Evolutionary conservation across 257 asterid genomes (phyloP).

Genomic region (Fraxinus pennsylvanica): DNA sequence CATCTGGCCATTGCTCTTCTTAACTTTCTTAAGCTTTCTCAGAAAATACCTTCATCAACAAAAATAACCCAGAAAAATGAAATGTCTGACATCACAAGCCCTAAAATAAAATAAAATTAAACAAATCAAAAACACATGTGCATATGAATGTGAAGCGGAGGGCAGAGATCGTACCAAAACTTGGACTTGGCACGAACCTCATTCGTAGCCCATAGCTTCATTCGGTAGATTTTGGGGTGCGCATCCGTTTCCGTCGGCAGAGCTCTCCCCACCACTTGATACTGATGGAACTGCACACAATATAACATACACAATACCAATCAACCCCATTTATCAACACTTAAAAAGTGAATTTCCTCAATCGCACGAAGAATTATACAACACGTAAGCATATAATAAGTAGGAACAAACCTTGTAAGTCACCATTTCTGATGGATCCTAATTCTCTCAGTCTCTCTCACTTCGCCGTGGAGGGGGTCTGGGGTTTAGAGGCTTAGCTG

Average conservation of each 20-base stretch:
- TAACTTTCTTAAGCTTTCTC: slow-evolving; percentile 91
- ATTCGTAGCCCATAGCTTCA: slow-evolving; percentile 95
- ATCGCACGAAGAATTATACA: background rate
- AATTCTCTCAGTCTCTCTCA: background rate
- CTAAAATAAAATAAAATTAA: background rate
- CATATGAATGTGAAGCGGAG: background rate
- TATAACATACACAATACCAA: slow-evolving; percentile 5
- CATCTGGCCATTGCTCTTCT: slow-evolving; percentile 84
- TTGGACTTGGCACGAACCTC: slow-evolving; percentile 94
- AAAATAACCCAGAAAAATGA: background rate
- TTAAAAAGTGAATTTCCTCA: slow-evolving; percentile 5
- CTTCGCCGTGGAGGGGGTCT: no score
- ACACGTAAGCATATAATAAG: background rate
- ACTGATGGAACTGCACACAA: slow-evolving; percentile 70
- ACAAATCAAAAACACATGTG: background rate
- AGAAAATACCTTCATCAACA: slow-evolving; percentile 64
- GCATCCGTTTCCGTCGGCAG: slow-evolving; percentile 78
- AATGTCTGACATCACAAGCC: background rate
- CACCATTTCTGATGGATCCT: slow-evolving; percentile 41
- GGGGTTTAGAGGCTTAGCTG: background rate
- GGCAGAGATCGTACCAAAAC: slow-evolving; percentile 51
- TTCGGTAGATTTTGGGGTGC: slow-evolving; percentile 85
- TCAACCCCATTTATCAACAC: background rate
- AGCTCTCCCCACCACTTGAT: slow-evolving; percentile 95
- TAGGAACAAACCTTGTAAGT: slow-evolving; percentile 38